These are phyloP conservation scores for Tolypocladium ovalisporum DNA, from an alignment of 2,329 filamentous ascomycete species.

Conservation along the genomic window DNA sequence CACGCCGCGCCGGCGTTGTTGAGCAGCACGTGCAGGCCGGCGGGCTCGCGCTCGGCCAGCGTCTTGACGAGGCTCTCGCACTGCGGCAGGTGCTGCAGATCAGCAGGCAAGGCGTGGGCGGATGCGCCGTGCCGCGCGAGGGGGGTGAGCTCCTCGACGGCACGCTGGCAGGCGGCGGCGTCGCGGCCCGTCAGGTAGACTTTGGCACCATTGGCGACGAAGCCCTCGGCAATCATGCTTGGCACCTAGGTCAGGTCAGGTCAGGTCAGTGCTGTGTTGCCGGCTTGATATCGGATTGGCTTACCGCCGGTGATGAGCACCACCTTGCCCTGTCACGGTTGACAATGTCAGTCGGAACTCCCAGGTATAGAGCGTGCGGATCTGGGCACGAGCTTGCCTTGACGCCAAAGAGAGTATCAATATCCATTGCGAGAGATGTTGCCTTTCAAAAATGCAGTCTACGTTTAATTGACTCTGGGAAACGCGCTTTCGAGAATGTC, in stretches of 20 bases:
- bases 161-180: slow-evolving; percentile 42
- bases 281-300: neutral
- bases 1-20: slow-evolving; percentile 58
- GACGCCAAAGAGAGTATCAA: slow-evolving; percentile 44
- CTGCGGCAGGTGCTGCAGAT: slow-evolving; percentile 49
- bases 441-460: neutral
- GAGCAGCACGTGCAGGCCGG: slow-evolving; percentile 47
- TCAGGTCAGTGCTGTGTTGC: neutral
- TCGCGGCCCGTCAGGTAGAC: slow-evolving; percentile 59
- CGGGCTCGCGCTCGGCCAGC: slow-evolving; percentile 34
- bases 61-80: slow-evolving; percentile 42
- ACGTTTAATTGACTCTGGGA: neutral
- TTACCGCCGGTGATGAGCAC: slow-evolving; percentile 44
- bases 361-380: neutral
- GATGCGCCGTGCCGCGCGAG: slow-evolving; percentile 32
- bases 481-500: neutral
- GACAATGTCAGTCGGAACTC: neutral
- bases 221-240: slow-evolving; percentile 58
- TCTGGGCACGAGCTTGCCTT: slow-evolving; percentile 31
- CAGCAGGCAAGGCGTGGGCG: slow-evolving; percentile 48
- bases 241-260: slow-evolving; percentile 21
- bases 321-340: slow-evolving; percentile 39
- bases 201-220: slow-evolving; percentile 50
- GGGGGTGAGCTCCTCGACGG: slow-evolving; percentile 45
- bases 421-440: slow-evolving; percentile 34